Evolutionary conservation across 768 basidiomycete species (phyloP).

Genomic region (Leccinum variicolor): DNA sequence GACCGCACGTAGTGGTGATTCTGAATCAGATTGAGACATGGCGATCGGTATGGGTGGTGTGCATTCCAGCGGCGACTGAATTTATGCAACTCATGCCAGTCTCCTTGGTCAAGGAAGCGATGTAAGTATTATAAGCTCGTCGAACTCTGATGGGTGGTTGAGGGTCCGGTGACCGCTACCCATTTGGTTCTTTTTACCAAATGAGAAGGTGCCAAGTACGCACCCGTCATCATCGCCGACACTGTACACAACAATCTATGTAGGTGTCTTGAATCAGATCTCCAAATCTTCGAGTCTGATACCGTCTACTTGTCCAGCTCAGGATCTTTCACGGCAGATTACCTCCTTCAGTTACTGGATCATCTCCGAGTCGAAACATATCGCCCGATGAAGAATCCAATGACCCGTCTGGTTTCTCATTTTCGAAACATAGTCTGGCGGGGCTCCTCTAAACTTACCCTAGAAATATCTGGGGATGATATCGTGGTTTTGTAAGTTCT

Average conservation of each 20-base stretch:
- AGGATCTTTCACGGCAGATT: neutral
- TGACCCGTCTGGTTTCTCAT: neutral
- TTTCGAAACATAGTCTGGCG: neutral
- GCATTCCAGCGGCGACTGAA: too few relatives aligned
- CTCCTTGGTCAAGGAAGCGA: too few relatives aligned
- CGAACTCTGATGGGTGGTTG: too few relatives aligned
- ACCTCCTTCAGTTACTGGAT: neutral
- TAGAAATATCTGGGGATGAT: slow-evolving; percentile 11
- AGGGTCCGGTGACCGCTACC: neutral
- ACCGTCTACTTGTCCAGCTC: neutral
- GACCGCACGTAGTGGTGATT: slow-evolving; percentile 9
- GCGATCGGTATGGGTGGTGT: too few relatives aligned
- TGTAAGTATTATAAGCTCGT: too few relatives aligned
- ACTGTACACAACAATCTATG: neutral
- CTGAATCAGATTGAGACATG: slow-evolving; percentile 11
- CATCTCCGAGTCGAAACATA: neutral
- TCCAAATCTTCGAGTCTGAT: neutral
- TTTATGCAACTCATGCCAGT: too few relatives aligned
- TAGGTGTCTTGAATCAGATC: neutral
- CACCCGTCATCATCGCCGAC: neutral
- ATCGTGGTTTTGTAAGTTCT: slow-evolving; percentile 20
- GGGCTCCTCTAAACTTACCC: neutral
- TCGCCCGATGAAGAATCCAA: neutral
- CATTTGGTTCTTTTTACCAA: neutral
- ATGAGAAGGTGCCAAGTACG: neutral